Percentiles rank a stretch among this genome's conserved stretches.
phyloP scores from a whole-genome alignment of 139 green algal species.

The Closterium sp. region DNA sequence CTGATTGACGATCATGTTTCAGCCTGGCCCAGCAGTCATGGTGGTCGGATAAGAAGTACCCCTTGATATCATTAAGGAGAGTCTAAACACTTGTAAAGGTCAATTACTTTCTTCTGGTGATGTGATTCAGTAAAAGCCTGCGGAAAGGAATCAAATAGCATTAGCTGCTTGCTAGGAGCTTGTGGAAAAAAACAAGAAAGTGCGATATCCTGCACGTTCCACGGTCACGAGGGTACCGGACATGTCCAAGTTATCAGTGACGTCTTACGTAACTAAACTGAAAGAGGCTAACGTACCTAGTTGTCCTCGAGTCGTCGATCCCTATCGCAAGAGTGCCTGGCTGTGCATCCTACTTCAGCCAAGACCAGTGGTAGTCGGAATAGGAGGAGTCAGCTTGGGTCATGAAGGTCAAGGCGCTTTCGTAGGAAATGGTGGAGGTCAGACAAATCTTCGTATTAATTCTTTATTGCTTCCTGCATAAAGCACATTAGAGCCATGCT shows the following conservation, averaged over 20 bases:
- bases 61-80: no score
- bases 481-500: not conserved
- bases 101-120: no score
- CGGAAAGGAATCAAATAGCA: no score
- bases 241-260: not conserved
- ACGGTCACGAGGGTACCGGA: not conserved
- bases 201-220: not conserved
- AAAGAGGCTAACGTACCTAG: not conserved
- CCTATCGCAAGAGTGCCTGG: not conserved
- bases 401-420: not conserved
- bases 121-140: no score
- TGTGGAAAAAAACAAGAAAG: not conserved
- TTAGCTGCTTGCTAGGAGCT: not conserved
- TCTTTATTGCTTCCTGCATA: not conserved
- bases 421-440: not conserved
- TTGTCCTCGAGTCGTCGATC: not conserved
- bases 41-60: no score
- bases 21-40: no score
- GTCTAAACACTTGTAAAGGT: no score
- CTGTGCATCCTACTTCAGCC: not conserved
- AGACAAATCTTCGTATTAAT: not conserved
- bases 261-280: no score
- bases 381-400: not conserved
- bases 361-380: not conserved
- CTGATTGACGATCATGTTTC: no score